Percentiles rank a stretch among this genome's conserved stretches.
Evolutionary conservation across 108 stramenopile species (phyloP).

Genomic region (Craspedostauros australis): DNA sequence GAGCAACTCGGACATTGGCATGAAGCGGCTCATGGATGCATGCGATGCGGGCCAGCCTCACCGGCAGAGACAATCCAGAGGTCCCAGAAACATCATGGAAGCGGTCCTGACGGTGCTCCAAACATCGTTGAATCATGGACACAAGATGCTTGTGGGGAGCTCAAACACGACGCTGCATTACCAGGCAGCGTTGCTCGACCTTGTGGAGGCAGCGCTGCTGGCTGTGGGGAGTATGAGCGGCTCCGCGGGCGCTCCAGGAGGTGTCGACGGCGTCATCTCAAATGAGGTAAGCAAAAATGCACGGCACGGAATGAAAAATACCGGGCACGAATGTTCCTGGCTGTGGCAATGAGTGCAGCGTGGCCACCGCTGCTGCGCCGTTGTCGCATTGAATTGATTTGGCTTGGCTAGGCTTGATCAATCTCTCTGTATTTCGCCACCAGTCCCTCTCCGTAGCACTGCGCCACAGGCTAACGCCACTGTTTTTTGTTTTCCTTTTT

Average conservation of each 20-base stretch:
- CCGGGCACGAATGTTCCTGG: slow-evolving; percentile 4
- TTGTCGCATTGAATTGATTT: background rate
- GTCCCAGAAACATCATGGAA: slow-evolving; percentile 42
- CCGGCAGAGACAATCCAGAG: slow-evolving; percentile 9
- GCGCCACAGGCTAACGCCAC: no score
- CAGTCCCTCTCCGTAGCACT: no score
- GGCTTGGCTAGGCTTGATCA: no score
- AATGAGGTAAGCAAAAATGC: slow-evolving; percentile 27
- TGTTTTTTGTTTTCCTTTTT: no score
- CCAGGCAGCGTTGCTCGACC: slow-evolving; percentile 52
- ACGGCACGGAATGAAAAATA: background rate
- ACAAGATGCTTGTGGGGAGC: slow-evolving; percentile 28
- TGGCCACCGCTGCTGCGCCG: no score
- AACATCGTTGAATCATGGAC: slow-evolving; percentile 15
- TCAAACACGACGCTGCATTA: slow-evolving; percentile 20
- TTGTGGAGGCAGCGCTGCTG: slow-evolving; percentile 59
- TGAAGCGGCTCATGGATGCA: slow-evolving; percentile 55
- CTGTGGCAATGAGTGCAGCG: slow-evolving; percentile 1
- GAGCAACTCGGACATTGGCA: slow-evolving; percentile 45
- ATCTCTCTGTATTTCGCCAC: no score
- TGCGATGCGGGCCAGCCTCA: slow-evolving; percentile 51
- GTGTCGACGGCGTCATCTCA: slow-evolving; percentile 23
- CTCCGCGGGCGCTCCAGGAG: slow-evolving; percentile 38
- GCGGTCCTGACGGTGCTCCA: slow-evolving; percentile 34
- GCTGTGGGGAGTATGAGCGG: slow-evolving; percentile 81